Base-by-base conservation (phyloP, 805 yeast genomes). In the Starmerella khaoyaiensis region DNA sequence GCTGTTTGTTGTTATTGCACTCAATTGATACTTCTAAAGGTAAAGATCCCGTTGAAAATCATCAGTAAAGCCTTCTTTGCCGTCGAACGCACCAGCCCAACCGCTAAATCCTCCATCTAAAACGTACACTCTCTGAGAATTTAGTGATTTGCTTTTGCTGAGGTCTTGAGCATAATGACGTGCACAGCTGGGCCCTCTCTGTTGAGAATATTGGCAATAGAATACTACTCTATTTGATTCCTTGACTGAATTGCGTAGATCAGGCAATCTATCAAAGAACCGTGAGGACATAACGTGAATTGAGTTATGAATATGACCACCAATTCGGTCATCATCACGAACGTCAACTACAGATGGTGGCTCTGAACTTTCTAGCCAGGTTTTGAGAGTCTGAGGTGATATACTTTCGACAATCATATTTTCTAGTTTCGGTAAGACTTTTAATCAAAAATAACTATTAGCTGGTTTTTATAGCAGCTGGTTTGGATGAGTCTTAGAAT, bases 201-300 rank as follows among this genome's bases (percentile, higher is more conserved):
- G 93, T 57, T 90, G 97, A 3, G 93, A 77, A 21, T 80, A 64
- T 21, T 86, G 84, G 57, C 98, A 87, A 56, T 90, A 95, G 60
- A 87, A 90, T 0, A 90, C 78, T 0, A 83, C 71, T 37, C 69
- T 73, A 29, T 65, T 60, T 5, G 49, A 40, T n/a, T 52, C 55
- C 9, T 57, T 52, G 23, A 67, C 53, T 28, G 58, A 46, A n/a
- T 52, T 47, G 16, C 59, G 48, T 27, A 69, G 62, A 5, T 60
- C 62, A 2, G 63, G 64, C 21, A 66, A 49, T 16, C 57, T 59
- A 31, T 55, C 47, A 14, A 54, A 50, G 45, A 78, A 65, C 15
- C 60, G 53, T 1, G 61, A 52, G 11, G 77, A 64, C 1, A 90
- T 77, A 33, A 65, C 65, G 55, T 75, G 74, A 30, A 66, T 52